phyloP scores from a whole-genome alignment of 192 early-diverging fungal species.

The Podila verticillata region DNA sequence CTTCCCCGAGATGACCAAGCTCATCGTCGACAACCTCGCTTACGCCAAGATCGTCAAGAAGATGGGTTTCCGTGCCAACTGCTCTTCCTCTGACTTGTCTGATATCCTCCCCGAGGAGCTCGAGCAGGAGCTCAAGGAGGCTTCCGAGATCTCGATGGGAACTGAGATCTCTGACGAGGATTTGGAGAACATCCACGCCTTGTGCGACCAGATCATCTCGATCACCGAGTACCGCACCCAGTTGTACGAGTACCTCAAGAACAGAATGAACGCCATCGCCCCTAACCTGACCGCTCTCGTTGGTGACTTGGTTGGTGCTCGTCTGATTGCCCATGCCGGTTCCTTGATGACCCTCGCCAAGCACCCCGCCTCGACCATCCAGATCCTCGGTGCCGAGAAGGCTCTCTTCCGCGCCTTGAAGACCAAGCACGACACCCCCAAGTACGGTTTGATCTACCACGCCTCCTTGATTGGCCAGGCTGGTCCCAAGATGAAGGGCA shows the following conservation, averaged over 20 bases:
- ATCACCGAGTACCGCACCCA: constrained; percentile 95
- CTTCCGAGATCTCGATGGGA: constrained; percentile 99
- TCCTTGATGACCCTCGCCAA: constrained; percentile 97
- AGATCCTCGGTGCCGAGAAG: constrained; percentile 99
- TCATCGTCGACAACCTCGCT: constrained; percentile 94
- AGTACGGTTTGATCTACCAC: constrained; percentile 99
- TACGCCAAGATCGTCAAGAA: constrained; percentile 91
- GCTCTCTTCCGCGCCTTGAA: constrained; percentile 99
- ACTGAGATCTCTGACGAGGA: constrained; percentile 98
- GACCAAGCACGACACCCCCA: constrained; percentile 98
- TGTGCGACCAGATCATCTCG: constrained; percentile 96
- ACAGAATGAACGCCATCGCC: constrained; percentile 93
- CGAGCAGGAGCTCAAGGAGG: constrained; percentile 92
- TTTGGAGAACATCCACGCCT: constrained; percentile 92
- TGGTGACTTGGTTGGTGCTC: constrained; percentile 98
- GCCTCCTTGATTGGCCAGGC: constrained; percentile 97
- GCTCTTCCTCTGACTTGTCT: constrained; percentile 79
- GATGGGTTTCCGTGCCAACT: constrained; percentile 92
- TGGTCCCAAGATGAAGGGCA: constrained; percentile 96
- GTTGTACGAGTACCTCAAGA: constrained; percentile 97
- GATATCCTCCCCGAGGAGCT: constrained; percentile 91
- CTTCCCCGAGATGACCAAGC: constrained; percentile 98
- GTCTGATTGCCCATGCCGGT: constrained; percentile 97
- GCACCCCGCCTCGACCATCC: constrained; percentile 97
- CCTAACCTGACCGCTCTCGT: constrained; percentile 94